Percentiles rank a stretch among this genome's conserved stretches.
These are phyloP conservation scores for Neofusicoccum cordaticola DNA, from an alignment of 2,329 filamentous ascomycete genomes.

Conservation along the genomic window DNA sequence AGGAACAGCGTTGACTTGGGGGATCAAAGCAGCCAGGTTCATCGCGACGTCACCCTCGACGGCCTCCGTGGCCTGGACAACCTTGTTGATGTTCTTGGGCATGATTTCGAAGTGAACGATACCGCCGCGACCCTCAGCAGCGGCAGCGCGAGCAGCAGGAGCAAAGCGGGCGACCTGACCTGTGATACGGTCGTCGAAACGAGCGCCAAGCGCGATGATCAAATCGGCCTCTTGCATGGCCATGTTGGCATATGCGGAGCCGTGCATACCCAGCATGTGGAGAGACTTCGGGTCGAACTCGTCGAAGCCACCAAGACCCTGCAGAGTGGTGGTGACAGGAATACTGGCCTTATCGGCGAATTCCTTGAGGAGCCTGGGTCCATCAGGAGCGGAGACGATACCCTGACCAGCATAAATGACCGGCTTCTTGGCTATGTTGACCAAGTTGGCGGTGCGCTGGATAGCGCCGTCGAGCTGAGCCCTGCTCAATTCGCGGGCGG, in stretches of 20 bases:
- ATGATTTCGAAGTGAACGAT: conserved; percentile 98
- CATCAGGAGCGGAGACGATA: conserved; percentile 75
- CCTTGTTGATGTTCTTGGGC: conserved; percentile 99
- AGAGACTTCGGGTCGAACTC: conserved; percentile 91
- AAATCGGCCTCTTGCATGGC: conserved; percentile 95
- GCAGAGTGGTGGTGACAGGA: conserved; percentile 92
- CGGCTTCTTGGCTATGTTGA: conserved; percentile 90
- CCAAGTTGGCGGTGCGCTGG: conserved; percentile 71
- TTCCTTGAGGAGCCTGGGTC: conserved; percentile 74
- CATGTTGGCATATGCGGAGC: conserved; percentile 95
- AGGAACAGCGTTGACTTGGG: conserved; percentile 62
- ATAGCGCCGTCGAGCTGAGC: conserved; percentile 74
- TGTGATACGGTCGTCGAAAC: conserved; percentile 96
- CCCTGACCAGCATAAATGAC: conserved; percentile 94
- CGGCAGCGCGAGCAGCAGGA: conserved; percentile 80
- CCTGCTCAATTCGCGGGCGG: conserved; percentile 69
- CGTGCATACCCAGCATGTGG: conserved; percentile 99
- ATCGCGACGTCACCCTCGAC: conserved; percentile 87
- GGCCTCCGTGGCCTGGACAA: conserved; percentile 92
- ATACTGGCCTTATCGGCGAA: conserved; percentile 88
- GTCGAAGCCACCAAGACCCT: conserved; percentile 88
- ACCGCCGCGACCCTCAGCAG: conserved; percentile 79
- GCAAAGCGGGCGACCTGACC: conserved; percentile 80
- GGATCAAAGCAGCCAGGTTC: conserved; percentile 74
- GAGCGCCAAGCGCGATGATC: conserved; percentile 88